Percentiles rank a stretch among this genome's conserved stretches.
phyloP scores from a whole-genome alignment of 768 basidiomycete genomes.

The Rubroboletus satanas region DNA sequence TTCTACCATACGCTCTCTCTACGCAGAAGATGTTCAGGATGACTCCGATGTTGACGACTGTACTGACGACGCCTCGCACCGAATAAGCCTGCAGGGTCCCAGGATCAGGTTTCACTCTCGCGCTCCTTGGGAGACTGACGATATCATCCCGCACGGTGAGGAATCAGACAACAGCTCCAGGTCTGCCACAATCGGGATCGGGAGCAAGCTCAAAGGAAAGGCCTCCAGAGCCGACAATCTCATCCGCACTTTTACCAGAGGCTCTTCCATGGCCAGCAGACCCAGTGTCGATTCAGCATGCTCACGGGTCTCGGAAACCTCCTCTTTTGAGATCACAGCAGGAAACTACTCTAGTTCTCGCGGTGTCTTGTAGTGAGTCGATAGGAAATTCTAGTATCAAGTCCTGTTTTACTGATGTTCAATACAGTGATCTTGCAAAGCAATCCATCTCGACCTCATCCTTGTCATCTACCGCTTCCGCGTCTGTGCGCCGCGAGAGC shows the following conservation, averaged over 20 bases:
- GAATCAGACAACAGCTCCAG: conserved; percentile 40
- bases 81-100: conserved; percentile 75
- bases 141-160: conserved; percentile 42
- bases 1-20: conserved; percentile 26
- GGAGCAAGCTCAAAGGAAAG: conserved; percentile 30
- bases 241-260: conserved; percentile 46
- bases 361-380: conserved; percentile 57
- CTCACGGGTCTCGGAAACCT: conserved; percentile 48
- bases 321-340: conserved; percentile 56
- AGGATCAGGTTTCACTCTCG: conserved; percentile 79
- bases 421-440: conserved; percentile 52
- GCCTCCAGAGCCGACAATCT: conserved; percentile 32
- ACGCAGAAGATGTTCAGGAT: conserved; percentile 33
- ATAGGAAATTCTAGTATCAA: neutral
- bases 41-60: conserved; percentile 36
- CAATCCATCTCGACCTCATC: conserved; percentile 58
- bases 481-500: conserved; percentile 37
- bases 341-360: conserved; percentile 49
- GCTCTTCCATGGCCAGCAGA: conserved; percentile 42
- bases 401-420: conserved; percentile 2
- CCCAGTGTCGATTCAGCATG: conserved; percentile 64
- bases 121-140: conserved; percentile 77
- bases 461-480: conserved; percentile 30
- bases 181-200: conserved; percentile 28
- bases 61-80: conserved; percentile 43